A percentile compares a stretch with the other conserved stretches of the same genome.
phyloP scores from a whole-genome alignment of 2,329 filamentous ascomycete species.

The Chaetomium globosum region DNA sequence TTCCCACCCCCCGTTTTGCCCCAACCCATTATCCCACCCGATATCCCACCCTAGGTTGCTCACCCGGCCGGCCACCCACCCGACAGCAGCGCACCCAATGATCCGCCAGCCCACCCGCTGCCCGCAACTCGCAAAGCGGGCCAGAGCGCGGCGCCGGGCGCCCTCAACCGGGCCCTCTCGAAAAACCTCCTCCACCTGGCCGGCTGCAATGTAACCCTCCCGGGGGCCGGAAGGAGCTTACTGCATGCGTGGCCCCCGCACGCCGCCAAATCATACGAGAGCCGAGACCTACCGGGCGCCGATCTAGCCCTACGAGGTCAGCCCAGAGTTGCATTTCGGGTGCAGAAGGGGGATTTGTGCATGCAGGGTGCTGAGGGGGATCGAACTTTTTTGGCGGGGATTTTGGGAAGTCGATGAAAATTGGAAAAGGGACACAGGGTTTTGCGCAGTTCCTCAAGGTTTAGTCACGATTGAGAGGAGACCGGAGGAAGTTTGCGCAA shows the following conservation, averaged over 20 bases:
- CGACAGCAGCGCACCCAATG: too few species aligned
- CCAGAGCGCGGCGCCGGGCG: background rate
- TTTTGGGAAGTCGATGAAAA: background rate
- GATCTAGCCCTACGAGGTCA: slow-evolving; percentile 17
- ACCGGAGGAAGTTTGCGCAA: background rate
- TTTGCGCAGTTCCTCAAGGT: background rate
- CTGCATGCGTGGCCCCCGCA: slow-evolving; percentile 4
- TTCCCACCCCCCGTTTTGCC: background rate
- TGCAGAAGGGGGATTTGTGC: background rate
- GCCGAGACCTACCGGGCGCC: background rate
- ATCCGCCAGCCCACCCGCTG: too few species aligned
- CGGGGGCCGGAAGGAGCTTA: background rate
- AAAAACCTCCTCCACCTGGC: background rate
- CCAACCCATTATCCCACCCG: background rate
- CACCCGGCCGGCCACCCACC: background rate
- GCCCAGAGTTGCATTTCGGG: background rate
- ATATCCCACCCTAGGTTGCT: background rate
- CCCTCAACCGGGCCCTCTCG: background rate
- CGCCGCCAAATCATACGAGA: slow-evolving; percentile 6
- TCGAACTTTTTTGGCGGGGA: slow-evolving; percentile 1
- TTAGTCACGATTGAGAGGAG: background rate
- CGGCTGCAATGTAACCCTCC: slow-evolving; percentile 3
- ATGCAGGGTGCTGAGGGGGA: background rate
- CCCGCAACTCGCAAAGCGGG: too few species aligned
- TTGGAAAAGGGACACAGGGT: background rate